phyloP scores from a whole-genome alignment of 768 basidiomycete genomes.

The Lanmaoa rubissima region DNA sequence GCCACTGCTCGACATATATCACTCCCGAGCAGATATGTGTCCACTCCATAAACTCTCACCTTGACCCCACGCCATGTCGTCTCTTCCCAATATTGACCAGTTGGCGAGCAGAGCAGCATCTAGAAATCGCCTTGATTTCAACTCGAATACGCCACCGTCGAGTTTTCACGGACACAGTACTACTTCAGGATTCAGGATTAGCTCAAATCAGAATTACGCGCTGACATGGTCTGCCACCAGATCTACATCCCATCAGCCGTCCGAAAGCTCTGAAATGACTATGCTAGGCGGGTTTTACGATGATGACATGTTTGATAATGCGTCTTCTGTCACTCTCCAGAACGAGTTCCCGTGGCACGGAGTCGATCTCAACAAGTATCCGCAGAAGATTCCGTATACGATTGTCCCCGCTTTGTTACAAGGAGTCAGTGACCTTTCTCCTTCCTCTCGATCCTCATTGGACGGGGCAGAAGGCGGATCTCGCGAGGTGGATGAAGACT shows the following conservation, averaged over 20 bases:
- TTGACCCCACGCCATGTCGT: constrained; percentile 10
- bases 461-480: background rate
- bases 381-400: constrained; percentile 11
- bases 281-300: background rate
- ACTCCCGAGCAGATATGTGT: background rate
- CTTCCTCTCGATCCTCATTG: background rate
- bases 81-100: background rate
- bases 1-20: constrained; percentile 8
- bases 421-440: background rate
- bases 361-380: background rate
- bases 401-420: constrained; percentile 21
- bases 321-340: constrained; percentile 16
- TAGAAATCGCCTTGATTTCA: background rate
- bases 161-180: background rate
- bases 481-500: background rate
- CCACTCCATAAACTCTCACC: background rate
- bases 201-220: background rate
- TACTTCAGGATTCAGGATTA: background rate
- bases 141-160: background rate
- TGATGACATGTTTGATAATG: constrained; percentile 1
- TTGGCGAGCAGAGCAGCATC: background rate
- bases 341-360: constrained; percentile 7
- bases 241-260: background rate
- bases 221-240: background rate
- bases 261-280: constrained; percentile 6